These are phyloP conservation scores for Cavenderia fasciculata DNA, from an alignment of 78 protist species.

Conservation along the genomic window DNA sequence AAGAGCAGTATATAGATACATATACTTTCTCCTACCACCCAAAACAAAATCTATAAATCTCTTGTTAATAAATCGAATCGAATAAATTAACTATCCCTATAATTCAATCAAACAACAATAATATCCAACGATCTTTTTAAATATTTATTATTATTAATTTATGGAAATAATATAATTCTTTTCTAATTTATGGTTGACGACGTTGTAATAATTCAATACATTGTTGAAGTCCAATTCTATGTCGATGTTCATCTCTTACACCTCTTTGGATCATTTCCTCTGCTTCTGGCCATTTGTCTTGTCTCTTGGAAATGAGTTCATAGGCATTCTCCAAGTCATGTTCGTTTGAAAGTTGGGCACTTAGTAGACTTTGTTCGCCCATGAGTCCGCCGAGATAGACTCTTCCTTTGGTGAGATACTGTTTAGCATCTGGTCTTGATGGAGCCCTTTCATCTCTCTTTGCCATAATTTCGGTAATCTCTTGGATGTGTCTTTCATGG, in stretches of 20 bases:
- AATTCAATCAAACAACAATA: too few relatives aligned
- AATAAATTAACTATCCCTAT: too few relatives aligned
- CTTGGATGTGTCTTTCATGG: conserved; percentile 28
- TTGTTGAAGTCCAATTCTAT: too few relatives aligned
- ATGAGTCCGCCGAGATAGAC: not conserved
- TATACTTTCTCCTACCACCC: too few relatives aligned
- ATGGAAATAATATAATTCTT: too few relatives aligned
- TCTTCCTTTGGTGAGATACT: conserved; percentile 5
- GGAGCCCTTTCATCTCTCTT: not conserved
- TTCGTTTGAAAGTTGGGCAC: not conserved
- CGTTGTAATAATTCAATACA: too few relatives aligned
- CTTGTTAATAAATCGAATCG: too few relatives aligned
- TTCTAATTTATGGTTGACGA: too few relatives aligned
- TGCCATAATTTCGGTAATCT: not conserved
- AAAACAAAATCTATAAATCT: too few relatives aligned
- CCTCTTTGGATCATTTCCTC: not conserved
- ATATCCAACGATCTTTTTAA: too few relatives aligned
- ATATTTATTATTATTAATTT: too few relatives aligned
- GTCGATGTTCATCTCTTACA: not conserved
- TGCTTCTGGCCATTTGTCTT: not conserved
- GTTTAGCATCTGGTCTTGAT: not conserved
- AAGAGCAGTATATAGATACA: too few relatives aligned
- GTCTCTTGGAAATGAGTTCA: not conserved
- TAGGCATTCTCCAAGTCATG: not conserved
- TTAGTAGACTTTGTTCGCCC: conserved; percentile 3